Evolutionary conservation across 192 early-diverging fungal species (phyloP).

Genomic region (Chytriomyces sp.): DNA sequence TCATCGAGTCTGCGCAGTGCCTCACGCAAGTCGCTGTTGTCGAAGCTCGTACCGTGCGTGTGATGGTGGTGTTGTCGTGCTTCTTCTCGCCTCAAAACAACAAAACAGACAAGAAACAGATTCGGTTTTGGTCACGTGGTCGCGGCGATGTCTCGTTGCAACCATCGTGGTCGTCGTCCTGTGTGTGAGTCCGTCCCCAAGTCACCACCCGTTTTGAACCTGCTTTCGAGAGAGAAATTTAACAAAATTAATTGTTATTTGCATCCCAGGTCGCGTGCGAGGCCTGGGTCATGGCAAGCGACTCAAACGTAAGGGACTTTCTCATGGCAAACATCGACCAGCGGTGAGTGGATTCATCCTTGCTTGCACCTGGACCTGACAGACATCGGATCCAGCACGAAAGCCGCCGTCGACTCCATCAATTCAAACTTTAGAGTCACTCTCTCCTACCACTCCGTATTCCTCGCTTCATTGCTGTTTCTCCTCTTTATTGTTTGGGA

Average conservation of each 20-base stretch:
- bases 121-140: not conserved
- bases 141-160: not conserved
- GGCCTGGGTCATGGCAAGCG: slow-evolving; percentile 21
- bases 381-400: not conserved
- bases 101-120: slow-evolving; percentile 19
- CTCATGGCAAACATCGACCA: not conserved
- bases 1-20: no score
- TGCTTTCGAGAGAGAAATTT: no score
- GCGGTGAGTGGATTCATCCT: not conserved
- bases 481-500: slow-evolving; percentile 14
- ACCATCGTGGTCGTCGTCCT: not conserved
- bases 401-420: no score
- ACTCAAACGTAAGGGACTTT: not conserved
- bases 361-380: not conserved
- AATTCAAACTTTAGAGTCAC: slow-evolving; percentile 3
- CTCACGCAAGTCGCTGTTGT: no score
- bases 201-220: no score
- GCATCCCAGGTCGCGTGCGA: slow-evolving; percentile 3
- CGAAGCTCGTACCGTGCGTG: no score
- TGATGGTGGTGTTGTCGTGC: no score
- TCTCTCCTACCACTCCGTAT: slow-evolving; percentile 18
- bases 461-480: slow-evolving; percentile 12
- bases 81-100: no score
- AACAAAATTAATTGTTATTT: not conserved
- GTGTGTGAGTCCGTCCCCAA: not conserved